Evolutionary conservation across 176 grass and related monocot species (phyloP).

Genomic region (Alopecurus myosuroides): DNA sequence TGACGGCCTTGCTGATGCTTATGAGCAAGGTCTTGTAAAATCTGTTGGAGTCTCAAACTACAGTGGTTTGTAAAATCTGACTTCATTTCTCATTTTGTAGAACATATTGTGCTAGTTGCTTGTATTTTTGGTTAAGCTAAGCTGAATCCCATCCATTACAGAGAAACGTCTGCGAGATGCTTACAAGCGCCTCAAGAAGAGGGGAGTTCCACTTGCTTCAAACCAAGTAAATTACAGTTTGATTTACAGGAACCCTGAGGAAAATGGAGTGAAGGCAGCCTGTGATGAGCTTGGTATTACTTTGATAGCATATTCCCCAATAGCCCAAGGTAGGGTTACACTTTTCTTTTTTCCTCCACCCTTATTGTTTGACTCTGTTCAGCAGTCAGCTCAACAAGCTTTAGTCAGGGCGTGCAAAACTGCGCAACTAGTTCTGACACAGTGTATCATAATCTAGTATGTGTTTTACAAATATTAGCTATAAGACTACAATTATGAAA

Average conservation of each 20-base stretch:
- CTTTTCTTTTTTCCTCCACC: background rate
- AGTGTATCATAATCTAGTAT: background rate
- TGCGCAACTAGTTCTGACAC: no score
- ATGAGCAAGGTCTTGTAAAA: slow-evolving; percentile 91
- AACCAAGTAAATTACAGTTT: slow-evolving; percentile 87
- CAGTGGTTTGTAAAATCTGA: slow-evolving; percentile 39
- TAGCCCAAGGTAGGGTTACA: slow-evolving; percentile 54
- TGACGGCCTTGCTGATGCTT: slow-evolving; percentile 86
- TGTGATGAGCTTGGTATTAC: slow-evolving; percentile 79
- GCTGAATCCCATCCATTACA: background rate
- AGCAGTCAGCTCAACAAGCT: background rate
- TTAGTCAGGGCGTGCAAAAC: background rate
- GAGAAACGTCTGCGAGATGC: slow-evolving; percentile 11
- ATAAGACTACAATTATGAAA: background rate
- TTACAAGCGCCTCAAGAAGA: slow-evolving; percentile 26
- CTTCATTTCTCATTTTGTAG: background rate
- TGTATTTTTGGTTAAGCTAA: background rate
- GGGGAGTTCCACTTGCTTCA: slow-evolving; percentile 52
- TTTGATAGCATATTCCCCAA: slow-evolving; percentile 75
- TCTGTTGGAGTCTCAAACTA: slow-evolving; percentile 96
- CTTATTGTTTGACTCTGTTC: background rate
- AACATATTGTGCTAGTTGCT: background rate
- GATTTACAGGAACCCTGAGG: slow-evolving; percentile 64
- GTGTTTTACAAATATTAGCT: background rate
- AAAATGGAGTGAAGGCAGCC: slow-evolving; percentile 65